These are phyloP conservation scores for Auricularia sp. DNA, from an alignment of 768 basidiomycete species.

Conservation along the genomic window DNA sequence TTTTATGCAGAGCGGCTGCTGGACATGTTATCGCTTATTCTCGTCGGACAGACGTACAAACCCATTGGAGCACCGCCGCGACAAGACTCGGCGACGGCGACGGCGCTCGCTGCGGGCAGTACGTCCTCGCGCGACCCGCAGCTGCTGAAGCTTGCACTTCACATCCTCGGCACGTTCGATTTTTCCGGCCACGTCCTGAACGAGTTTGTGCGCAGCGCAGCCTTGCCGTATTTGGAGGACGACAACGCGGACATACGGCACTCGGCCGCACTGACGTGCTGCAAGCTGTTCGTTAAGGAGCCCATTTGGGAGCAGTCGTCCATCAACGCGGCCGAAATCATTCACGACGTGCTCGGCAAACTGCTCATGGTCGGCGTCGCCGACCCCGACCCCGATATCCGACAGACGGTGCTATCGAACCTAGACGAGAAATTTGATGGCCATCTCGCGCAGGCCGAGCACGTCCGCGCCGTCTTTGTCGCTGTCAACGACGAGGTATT, in stretches of 20 bases:
- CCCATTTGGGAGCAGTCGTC: slow-evolving; percentile 95
- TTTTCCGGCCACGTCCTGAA: slow-evolving; percentile 92
- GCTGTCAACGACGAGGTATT: slow-evolving; percentile 96
- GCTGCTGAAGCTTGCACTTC: slow-evolving; percentile 69
- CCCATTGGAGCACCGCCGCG: slow-evolving; percentile 69
- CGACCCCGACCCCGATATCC: slow-evolving; percentile 82
- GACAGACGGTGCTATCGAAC: slow-evolving; percentile 75
- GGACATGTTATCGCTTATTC: slow-evolving; percentile 68
- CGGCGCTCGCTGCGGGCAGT: neutral
- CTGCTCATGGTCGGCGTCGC: slow-evolving; percentile 90
- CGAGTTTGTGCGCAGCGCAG: slow-evolving; percentile 88
- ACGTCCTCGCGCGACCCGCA: slow-evolving; percentile 13
- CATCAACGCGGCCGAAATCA: slow-evolving; percentile 91
- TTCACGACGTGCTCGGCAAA: slow-evolving; percentile 97
- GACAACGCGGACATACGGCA: slow-evolving; percentile 80
- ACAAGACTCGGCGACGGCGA: slow-evolving; percentile 2
- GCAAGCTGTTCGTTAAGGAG: slow-evolving; percentile 83
- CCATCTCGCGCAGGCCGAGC: slow-evolving; percentile 94
- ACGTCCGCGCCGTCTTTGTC: slow-evolving; percentile 94
- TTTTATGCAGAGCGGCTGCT: slow-evolving; percentile 52
- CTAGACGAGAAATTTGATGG: slow-evolving; percentile 93
- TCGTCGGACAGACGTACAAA: slow-evolving; percentile 79
- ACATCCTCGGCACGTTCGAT: slow-evolving; percentile 84
- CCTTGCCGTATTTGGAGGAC: slow-evolving; percentile 88
- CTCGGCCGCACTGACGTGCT: slow-evolving; percentile 87